phyloP scores from a whole-genome alignment of 1,284 basidiomycete genomes.

The Lignosus rhinocerotis region DNA sequence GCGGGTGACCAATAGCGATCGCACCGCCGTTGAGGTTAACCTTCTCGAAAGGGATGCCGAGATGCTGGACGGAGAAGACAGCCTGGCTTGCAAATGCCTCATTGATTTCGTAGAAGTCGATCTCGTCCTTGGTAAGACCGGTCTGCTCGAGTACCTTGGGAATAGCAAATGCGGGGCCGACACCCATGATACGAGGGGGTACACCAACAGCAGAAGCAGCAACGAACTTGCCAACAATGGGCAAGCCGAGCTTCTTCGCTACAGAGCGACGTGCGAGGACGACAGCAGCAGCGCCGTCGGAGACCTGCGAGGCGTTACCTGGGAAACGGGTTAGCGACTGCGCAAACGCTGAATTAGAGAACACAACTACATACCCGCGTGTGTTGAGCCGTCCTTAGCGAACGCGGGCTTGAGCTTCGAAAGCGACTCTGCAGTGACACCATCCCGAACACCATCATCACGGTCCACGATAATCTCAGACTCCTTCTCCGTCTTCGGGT shows the following conservation, averaged over 20 bases:
- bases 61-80: conserved; percentile 74
- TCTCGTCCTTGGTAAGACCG: conserved; percentile 72
- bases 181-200: conserved; percentile 87
- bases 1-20: conserved; percentile 86
- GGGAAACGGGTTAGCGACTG: neutral
- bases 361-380: conserved; percentile 59
- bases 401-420: conserved; percentile 95
- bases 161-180: conserved; percentile 91
- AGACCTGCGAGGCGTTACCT: conserved; percentile 92
- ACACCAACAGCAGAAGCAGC: conserved; percentile 80
- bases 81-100: conserved; percentile 93
- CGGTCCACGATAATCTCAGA: conserved; percentile 77
- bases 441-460: conserved; percentile 93
- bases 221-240: conserved; percentile 92
- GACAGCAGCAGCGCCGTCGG: conserved; percentile 97
- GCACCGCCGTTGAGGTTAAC: conserved; percentile 90
- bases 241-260: conserved; percentile 87
- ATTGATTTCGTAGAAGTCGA: conserved; percentile 95
- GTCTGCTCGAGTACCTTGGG: conserved; percentile 76
- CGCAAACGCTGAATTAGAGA: neutral
- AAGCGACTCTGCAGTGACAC: conserved; percentile 87
- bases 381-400: conserved; percentile 84
- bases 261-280: conserved; percentile 84
- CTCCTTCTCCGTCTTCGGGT: conserved; percentile 87
- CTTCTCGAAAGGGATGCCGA: conserved; percentile 78